Evolutionary conservation across 1,139 yeast genomes (phyloP), one percentile per base, ranked within the genome.

Genomic region (Debaryomyces psychrophilus): DNA sequence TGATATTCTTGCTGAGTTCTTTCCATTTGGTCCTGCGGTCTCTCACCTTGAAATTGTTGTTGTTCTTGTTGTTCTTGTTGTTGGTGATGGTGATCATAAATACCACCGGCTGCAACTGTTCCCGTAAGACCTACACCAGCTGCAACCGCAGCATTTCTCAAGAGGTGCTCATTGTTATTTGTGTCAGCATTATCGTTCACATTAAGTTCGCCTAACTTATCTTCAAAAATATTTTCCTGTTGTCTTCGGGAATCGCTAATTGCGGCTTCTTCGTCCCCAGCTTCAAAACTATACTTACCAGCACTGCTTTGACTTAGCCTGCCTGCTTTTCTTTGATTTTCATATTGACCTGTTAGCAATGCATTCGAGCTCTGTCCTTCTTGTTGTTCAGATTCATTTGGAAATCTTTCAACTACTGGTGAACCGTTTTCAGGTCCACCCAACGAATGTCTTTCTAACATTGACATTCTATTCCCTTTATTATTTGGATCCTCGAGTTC

Each of bases 271-370:
- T 73, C 78, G 46, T 73, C 79, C 17, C 77, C 79, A 20, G 67
- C 66, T 54, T 72, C 79, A 55, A 73, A 73, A 47, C 77, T 71
- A 55, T 71, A 73, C 46, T 61, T 66, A 2, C 69, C 69, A 17
- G 62, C 56, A 50, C 65, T 62, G 37, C 56, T 52, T 37, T 56
- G 61, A 42, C 60, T 56, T 25, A 62, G 51, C 43, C 57, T 45
- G 8, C 44, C 40, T 5, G 23, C 8, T 5, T 18, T 29, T 11
- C 26, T 27, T 20, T 18, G 29, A 31, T 23, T 23, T 12, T 11
- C 20, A 8, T 17, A 8, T 18, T 27, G 26, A 4, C 12, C 17
- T 12, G 11, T 20, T 11, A 25, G 11, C 12, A 38, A 18, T 8
- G 5, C 28, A 8, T 23, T 5, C 8, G 26, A 17, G 5, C 12